Base-by-base conservation (phyloP, 2,329 filamentous ascomycete genomes). In the Thelonectria blattea region DNA sequence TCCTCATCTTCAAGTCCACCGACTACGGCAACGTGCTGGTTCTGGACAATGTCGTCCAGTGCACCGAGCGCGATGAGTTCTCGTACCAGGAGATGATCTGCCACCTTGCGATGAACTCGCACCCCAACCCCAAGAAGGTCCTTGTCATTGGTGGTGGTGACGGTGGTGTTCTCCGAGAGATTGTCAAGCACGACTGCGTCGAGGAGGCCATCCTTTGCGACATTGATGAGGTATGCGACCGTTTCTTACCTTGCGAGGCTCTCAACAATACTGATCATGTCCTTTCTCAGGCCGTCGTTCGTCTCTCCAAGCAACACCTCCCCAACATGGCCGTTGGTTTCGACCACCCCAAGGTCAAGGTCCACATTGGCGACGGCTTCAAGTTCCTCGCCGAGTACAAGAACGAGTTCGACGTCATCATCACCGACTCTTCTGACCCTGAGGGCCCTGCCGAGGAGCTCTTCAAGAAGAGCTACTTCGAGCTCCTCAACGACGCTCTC, bases 21-120 rank as follows among this genome's bases (percentile, higher is more conserved):
- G 88, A 98, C 85, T 91, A 98, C 79, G 95, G 95, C 79, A 96
- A 88, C 75, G 94, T 98, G 63, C 86, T 99, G 60, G 94, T 99
- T 65, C 88, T 99, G 70, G 95, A 99, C 86, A 98, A 98, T 78
- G 95, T 97, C 77, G 97, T 99, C 79, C 95, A 99, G 83, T 93
- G 89, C 87, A 98, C 95, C 71, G 95, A 99, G 88, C 90, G 94
- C 68, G 93, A 99, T 76, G 95, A 99, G 84, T 99, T 98, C 85
- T 92, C 93, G 72, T 97, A 97, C 88, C 95, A 99, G 85, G 95
- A 99, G 87, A 99, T 99, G 95, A 99, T 99, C 81, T 93, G 94
- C 71, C 93, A 99, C 82, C 86, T 99, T 70, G 95, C 93, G 81
- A 92, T 99, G 90, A 95, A 96, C 87, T 92, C 94, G 55, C 95